Conservation (phyloP, 116 monocot genomes). For the Trichopus zeylanicus region DNA sequence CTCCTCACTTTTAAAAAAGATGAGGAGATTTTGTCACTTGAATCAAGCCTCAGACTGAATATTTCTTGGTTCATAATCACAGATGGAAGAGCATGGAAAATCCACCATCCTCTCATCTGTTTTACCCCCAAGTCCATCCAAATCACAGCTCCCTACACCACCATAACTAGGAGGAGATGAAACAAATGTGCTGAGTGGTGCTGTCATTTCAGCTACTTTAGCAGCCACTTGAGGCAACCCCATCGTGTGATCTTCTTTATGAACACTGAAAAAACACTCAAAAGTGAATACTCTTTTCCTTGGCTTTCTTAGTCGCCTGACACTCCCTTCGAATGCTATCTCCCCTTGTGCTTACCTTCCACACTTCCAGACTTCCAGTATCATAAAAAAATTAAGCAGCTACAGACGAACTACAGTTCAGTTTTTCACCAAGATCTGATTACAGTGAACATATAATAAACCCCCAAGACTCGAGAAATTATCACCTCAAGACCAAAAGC, state of each 20-base stretch:
- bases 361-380: no score
- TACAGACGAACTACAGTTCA: no score
- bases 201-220: slow-evolving; percentile 20
- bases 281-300: background rate
- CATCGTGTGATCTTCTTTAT: slow-evolving; percentile 23
- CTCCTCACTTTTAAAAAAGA: slow-evolving; percentile 15
- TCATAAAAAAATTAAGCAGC: no score
- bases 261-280: background rate
- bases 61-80: slow-evolving; percentile 37
- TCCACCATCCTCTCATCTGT: slow-evolving; percentile 20
- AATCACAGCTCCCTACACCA: slow-evolving; percentile 28
- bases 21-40: slow-evolving; percentile 28
- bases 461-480: no score
- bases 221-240: slow-evolving; percentile 62
- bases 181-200: slow-evolving; percentile 26
- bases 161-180: slow-evolving; percentile 34
- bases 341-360: no score
- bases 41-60: slow-evolving; percentile 40
- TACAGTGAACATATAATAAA: no score
- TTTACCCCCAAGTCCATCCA: slow-evolving; percentile 37
- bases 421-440: no score
- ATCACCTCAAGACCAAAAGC: no score
- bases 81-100: slow-evolving; percentile 25
- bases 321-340: background rate
- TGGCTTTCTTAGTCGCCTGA: background rate